phyloP scores from a whole-genome alignment of 73 alveolate species.

The Diophrys sp. region DNA sequence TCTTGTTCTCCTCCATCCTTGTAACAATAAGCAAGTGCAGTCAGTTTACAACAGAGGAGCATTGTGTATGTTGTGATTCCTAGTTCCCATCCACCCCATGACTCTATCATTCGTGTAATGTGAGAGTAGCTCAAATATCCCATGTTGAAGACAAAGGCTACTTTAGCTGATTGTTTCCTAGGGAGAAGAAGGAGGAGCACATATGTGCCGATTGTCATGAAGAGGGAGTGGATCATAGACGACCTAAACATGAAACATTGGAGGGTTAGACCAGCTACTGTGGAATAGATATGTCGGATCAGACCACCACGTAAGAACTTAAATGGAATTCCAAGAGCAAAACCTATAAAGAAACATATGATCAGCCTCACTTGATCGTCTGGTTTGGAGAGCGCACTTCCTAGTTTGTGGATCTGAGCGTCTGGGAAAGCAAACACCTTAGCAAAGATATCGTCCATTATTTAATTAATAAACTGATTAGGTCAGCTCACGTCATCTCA shows the following conservation, averaged over 20 bases:
- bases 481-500: too few species aligned
- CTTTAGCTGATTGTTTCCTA: slow-evolving; percentile 54
- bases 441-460: slow-evolving; percentile 1
- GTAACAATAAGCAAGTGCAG: slow-evolving; percentile 69
- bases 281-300: slow-evolving; percentile 44
- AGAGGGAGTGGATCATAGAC: slow-evolving; percentile 47
- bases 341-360: slow-evolving; percentile 32
- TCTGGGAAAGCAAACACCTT: slow-evolving; percentile 25
- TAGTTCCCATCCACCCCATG: slow-evolving; percentile 78
- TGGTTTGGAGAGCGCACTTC: slow-evolving; percentile 31
- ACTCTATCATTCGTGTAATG: slow-evolving; percentile 64
- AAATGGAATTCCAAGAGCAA: slow-evolving; percentile 43
- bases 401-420: background rate
- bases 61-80: slow-evolving; percentile 82
- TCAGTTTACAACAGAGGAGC: slow-evolving; percentile 75
- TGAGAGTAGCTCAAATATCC: slow-evolving; percentile 67
- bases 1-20: slow-evolving; percentile 65
- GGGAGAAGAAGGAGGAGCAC: slow-evolving; percentile 46
- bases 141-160: slow-evolving; percentile 54
- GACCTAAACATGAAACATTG: slow-evolving; percentile 44
- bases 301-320: slow-evolving; percentile 15
- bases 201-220: slow-evolving; percentile 59
- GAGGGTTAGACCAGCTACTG: slow-evolving; percentile 35
- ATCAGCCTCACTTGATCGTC: slow-evolving; percentile 48
- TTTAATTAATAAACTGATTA: too few species aligned